A percentile compares a stretch with the other conserved stretches of the same genome.
These are phyloP conservation scores for Thalassiosira mediterranea DNA, from an alignment of 352 stramenopile genomes.

Conservation along the genomic window DNA sequence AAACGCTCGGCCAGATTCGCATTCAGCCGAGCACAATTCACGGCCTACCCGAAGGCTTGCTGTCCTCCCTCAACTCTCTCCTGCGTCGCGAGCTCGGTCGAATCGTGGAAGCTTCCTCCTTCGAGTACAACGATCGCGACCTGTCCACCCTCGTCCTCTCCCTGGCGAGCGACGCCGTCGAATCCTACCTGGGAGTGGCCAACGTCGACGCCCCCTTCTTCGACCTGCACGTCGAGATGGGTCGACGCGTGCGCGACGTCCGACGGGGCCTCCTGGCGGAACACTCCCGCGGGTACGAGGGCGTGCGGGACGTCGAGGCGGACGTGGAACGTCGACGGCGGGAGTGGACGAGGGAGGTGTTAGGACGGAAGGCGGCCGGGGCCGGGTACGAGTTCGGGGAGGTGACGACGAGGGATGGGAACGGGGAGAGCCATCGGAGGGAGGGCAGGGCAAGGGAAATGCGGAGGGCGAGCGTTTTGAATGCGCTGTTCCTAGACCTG, in stretches of 20 bases:
- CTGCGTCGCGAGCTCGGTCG: slow-evolving; percentile 30
- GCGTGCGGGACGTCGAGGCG: slow-evolving; percentile 29
- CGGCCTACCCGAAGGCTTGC: slow-evolving; percentile 26
- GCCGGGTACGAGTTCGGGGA: slow-evolving; percentile 40
- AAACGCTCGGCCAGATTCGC: slow-evolving; percentile 17
- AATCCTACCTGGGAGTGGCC: slow-evolving; percentile 39
- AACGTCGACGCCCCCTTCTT: slow-evolving; percentile 56
- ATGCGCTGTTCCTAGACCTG: slow-evolving; percentile 34
- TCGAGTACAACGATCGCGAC: slow-evolving; percentile 30
- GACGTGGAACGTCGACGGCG: slow-evolving; percentile 42
- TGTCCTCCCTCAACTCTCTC: slow-evolving; percentile 31
- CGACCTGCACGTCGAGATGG: slow-evolving; percentile 32
- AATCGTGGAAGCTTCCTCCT: slow-evolving; percentile 14
- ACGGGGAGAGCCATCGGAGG: slow-evolving; percentile 21
- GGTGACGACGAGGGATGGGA: slow-evolving; percentile 30
- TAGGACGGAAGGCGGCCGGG: slow-evolving; percentile 26
- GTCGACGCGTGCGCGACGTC: slow-evolving; percentile 24
- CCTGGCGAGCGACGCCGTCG: slow-evolving; percentile 39
- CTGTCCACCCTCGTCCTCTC: slow-evolving; percentile 40
- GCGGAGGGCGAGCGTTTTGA: slow-evolving; percentile 5
- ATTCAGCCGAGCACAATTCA: slow-evolving; percentile 13
- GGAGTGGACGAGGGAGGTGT: slow-evolving; percentile 25
- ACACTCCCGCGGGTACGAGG: slow-evolving; percentile 42
- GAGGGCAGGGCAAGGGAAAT: slow-evolving; percentile 10
- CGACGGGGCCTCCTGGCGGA: slow-evolving; percentile 36